Evolutionary conservation across 169 alveolate species (phyloP).

Genomic region (Hepatocystis sp.): DNA sequence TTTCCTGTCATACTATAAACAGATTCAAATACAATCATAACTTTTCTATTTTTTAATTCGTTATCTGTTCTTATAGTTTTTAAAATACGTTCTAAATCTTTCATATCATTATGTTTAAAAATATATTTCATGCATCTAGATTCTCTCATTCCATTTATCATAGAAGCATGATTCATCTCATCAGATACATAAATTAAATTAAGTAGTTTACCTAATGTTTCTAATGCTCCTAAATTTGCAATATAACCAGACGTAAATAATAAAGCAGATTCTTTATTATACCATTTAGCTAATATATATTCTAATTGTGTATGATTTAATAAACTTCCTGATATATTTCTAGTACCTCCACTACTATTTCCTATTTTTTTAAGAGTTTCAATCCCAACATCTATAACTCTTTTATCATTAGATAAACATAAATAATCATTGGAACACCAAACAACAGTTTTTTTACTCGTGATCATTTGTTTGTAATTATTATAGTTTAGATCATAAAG

Average conservation of each 20-base stretch:
- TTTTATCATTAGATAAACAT: conserved; percentile 90
- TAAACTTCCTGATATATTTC: conserved; percentile 92
- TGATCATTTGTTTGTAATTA: not conserved
- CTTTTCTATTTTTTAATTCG: conserved; percentile 75
- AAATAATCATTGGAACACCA: conserved; percentile 91
- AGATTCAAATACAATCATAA: conserved; percentile 90
- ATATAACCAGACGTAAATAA: conserved; percentile 90
- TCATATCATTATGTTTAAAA: conserved; percentile 86
- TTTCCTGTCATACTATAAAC: conserved; percentile 92
- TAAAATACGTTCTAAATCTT: conserved; percentile 81
- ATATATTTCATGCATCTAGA: conserved; percentile 81
- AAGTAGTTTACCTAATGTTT: conserved; percentile 85
- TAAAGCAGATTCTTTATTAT: conserved; percentile 87
- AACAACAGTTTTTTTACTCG: conserved; percentile 61
- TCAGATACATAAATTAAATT: conserved; percentile 88
- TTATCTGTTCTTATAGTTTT: conserved; percentile 75
- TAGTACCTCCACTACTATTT: conserved; percentile 93
- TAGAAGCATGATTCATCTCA: conserved; percentile 91
- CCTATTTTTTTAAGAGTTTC: conserved; percentile 86
- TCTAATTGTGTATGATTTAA: conserved; percentile 87
- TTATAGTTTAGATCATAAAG: not conserved
- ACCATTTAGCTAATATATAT: conserved; percentile 87
- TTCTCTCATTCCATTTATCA: conserved; percentile 90
- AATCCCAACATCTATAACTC: conserved; percentile 86
- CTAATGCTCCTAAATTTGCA: conserved; percentile 91